Base-by-base conservation (phyloP, 2,329 filamentous ascomycete genomes). In the Emmonsiellopsis sp. region DNA sequence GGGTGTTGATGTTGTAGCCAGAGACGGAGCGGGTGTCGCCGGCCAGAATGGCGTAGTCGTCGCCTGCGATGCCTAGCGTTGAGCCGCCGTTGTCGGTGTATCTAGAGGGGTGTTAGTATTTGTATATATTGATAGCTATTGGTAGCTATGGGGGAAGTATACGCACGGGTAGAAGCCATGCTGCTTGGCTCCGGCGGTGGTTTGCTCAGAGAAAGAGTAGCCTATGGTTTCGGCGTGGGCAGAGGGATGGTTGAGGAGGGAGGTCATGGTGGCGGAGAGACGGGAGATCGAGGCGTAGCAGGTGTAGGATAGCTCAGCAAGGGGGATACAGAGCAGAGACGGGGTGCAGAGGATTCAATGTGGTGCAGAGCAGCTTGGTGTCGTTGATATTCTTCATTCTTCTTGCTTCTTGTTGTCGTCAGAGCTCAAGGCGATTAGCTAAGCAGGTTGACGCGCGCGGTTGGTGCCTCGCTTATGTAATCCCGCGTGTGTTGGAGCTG, bases 41-140 rank as follows among this genome's bases (percentile, higher is more conserved):
- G 44, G 93, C 93, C 70, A 98, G 84, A 75, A 98, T 94, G 68
- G 90, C 84, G 78, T 97, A 98, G 77, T 94, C 88, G 68, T 84
- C 84, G 62, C 94, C 93, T 40, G 89, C 86, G 71, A 98, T 97
- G 66, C 90, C 93, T 53, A 98, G 83, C 52, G 93, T 97, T 56
- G 90, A 95, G 62, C 93, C 93, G 63, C 93, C 93, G 71, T 98
- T 98, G 77, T 98, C 92, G 61, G 93, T 94, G 75, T 98, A 98
- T 56, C 74, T 77, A 56, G 46, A 21, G 21, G 17, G 46, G 31
- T 40, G n/a, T 27, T 33, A 51, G 40, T 44, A 39, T 43, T 14
- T 43, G 34, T 14, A n/a, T n/a, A n/a, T n/a, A n/a, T n/a, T n/a
- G n/a, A n/a, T n/a, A 5, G 5, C 9, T 49, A 14, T 6, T n/a